A percentile compares a stretch with the other conserved stretches of the same genome.
phyloP scores from a whole-genome alignment of 2,329 filamentous ascomycete genomes.

The Hypoxylon sp. region DNA sequence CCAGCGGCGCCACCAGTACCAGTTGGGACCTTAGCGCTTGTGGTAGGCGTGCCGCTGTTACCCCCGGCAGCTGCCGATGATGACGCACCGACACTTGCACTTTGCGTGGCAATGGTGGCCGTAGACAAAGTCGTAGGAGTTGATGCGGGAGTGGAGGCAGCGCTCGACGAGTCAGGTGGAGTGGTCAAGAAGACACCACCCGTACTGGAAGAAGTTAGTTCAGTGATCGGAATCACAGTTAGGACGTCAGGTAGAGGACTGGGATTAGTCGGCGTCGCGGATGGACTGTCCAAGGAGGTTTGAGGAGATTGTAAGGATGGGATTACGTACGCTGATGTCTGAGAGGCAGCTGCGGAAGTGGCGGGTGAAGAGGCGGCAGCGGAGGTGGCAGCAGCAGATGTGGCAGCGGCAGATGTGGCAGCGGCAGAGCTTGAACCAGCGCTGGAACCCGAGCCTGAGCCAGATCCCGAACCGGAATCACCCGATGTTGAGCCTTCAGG shows the following conservation, averaged over 20 bases:
- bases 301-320: conserved; percentile 19
- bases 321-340: conserved; percentile 45
- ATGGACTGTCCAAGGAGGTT: background rate
- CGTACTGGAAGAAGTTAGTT: conserved; percentile 52
- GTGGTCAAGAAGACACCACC: conserved; percentile 61
- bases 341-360: conserved; percentile 33
- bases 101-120: conserved; percentile 37
- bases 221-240: conserved; percentile 44
- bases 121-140: conserved; percentile 45
- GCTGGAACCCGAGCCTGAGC: conserved; percentile 48
- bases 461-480: conserved; percentile 49
- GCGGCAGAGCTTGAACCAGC: conserved; percentile 47
- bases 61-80: conserved; percentile 36
- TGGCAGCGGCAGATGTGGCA: conserved; percentile 34
- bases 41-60: conserved; percentile 25
- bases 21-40: conserved; percentile 40
- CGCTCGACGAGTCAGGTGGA: conserved; percentile 43
- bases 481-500: conserved; percentile 48
- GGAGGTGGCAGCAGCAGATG: conserved; percentile 40
- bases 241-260: conserved; percentile 28
- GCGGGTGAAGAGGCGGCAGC: conserved; percentile 27
- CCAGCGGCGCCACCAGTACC: conserved; percentile 40
- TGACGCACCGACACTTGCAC: conserved; percentile 22
- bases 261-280: conserved; percentile 5
- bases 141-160: conserved; percentile 31